Evolutionary conservation across 73 alveolate species (phyloP).

Genomic region (Effrenium voratum): DNA sequence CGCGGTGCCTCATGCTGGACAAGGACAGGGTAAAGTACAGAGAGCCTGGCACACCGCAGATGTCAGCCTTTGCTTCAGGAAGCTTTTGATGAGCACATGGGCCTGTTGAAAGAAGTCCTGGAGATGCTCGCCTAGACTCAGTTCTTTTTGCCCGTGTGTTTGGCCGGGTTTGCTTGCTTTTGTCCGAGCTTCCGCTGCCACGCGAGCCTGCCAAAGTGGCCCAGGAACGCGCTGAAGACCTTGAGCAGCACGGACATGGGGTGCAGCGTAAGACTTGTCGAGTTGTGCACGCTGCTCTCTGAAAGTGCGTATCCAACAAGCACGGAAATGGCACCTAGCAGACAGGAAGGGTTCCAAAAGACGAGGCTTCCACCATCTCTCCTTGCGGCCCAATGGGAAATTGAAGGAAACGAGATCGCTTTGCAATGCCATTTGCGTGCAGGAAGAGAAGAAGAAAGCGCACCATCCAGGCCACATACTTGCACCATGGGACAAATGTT

Average conservation of each 20-base stretch:
- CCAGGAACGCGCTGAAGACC: constrained; percentile 55
- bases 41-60: neutral
- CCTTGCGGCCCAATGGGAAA: no score
- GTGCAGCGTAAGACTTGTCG: no score
- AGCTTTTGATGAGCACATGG: constrained; percentile 62
- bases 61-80: neutral
- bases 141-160: no score
- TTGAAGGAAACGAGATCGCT: no score
- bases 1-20: constrained; percentile 90
- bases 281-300: no score
- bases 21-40: constrained; percentile 28
- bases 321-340: no score
- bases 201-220: neutral
- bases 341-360: no score
- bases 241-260: no score
- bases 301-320: no score
- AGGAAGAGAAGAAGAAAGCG: constrained; percentile 34
- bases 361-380: no score
- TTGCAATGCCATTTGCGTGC: neutral
- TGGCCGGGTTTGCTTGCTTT: neutral
- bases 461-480: constrained; percentile 88
- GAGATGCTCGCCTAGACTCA: constrained; percentile 25
- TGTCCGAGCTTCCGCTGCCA: neutral
- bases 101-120: constrained; percentile 39
- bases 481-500: no score